Base-by-base conservation (phyloP, 2,329 filamentous ascomycete species). In the Penicillium sp. region DNA sequence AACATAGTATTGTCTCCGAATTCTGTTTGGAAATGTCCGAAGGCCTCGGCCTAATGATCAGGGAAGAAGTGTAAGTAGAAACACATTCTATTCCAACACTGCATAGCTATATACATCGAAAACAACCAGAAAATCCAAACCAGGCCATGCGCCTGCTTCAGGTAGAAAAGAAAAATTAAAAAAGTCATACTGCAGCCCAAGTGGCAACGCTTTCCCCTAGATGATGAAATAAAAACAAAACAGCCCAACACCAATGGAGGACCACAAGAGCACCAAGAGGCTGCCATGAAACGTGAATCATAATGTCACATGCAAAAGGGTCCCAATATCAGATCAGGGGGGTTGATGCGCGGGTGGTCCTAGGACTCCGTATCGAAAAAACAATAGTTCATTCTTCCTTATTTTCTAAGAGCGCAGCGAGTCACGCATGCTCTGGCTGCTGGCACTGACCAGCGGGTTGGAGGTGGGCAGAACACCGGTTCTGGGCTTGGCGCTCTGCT, bases 401-500 rank as follows among this genome's bases (percentile, higher is more conserved):
- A 39, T 25, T 26, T 25, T 57, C 71, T 76, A 88, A 69, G 85
- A 87, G 75, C 93, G 93, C 59, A 92, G 81, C 16, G 89, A 89
- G 75, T 98, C 93, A 69, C 91, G 86, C 83, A 88, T 92, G 80
- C 93, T 97, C 78, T 93, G 88, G 63, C 90, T 89, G 80, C 93
- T 97, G 25, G 93, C 92, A 75, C 93, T 97, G 79, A 96, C 89
- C 1, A 88, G 86, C 1, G 86, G 85, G 67, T 89, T 84, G 47
- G 78, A 82, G 23, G 83, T 84, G 2, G 89, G 92, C 39, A 93
- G 85, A 52, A 90, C 78, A 21, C 85, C 81, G 69, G 84, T 87
- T 77, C 88, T 88, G 43, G 82, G 81, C 69, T 85, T 81, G 65
- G 83, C 83, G 56, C 85, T 86, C 77, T 96, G 90, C 76, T 90